Percentiles rank a stretch among this genome's conserved stretches.
phyloP scores from a whole-genome alignment of 2,329 filamentous ascomycete species.

The Aureobasidium sp. region DNA sequence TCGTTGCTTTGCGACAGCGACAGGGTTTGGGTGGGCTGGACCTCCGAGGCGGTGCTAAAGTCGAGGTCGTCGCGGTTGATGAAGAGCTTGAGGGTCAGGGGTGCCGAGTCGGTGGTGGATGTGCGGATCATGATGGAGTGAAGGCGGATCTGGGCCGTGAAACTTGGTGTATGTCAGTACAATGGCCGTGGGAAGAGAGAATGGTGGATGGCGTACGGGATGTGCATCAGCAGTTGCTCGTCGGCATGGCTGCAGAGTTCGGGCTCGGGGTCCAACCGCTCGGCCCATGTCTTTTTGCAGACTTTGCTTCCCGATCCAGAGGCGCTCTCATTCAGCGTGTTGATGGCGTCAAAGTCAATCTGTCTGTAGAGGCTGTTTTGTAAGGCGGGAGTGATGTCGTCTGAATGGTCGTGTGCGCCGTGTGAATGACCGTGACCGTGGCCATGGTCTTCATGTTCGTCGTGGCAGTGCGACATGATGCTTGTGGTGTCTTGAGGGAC shows the following conservation, averaged over 20 bases:
- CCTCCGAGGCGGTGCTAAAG: conserved; percentile 65
- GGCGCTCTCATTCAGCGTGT: conserved; percentile 72
- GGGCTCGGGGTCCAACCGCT: conserved; percentile 62
- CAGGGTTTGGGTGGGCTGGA: conserved; percentile 64
- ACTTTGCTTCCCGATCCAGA: conserved; percentile 63
- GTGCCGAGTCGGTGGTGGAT: conserved; percentile 60
- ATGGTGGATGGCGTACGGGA: conserved; percentile 53
- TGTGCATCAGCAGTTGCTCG: conserved; percentile 85
- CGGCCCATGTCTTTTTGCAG: conserved; percentile 83
- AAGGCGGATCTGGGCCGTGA: conserved; percentile 87
- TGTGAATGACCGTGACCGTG: conserved; percentile 43
- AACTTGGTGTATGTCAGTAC: conserved; percentile 44
- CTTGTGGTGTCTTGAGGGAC: background rate
- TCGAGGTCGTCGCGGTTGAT: conserved; percentile 82
- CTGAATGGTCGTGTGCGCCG: conserved; percentile 71
- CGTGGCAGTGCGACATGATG: conserved; percentile 41
- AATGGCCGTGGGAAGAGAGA: background rate
- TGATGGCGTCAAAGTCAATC: conserved; percentile 79
- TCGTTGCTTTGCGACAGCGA: conserved; percentile 70
- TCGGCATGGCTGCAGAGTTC: conserved; percentile 81
- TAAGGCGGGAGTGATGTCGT: conserved; percentile 85
- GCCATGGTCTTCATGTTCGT: conserved; percentile 34
- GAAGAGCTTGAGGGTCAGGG: conserved; percentile 77
- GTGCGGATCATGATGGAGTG: conserved; percentile 83
- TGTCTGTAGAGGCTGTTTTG: conserved; percentile 87